Evolutionary conservation across 371 early-diverging fungal genomes (phyloP), one percentile per base, ranked within the genome.

Genomic region (Lichtheimia hyalospora): DNA sequence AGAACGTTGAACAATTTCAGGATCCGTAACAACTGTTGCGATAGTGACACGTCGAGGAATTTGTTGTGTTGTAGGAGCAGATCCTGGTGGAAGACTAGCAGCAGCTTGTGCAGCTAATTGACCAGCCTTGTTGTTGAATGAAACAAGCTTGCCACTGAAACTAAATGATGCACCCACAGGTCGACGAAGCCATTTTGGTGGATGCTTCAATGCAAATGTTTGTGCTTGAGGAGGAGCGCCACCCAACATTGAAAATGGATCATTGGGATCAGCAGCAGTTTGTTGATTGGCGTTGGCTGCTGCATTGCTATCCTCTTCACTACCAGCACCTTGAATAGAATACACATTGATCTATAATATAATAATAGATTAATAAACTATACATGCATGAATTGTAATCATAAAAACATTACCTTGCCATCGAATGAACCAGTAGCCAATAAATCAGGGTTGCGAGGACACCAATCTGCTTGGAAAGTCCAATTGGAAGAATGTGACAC

Each of bases 101-200:
- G 65, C 78, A 63, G 69, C 74, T 61, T 68, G 73, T 52, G 60
- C 70, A 48, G 78, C 73, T 34, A 68, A 68, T 50, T 73, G 69
- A n/a, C 73, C 75, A 20, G 76, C 74, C 56, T 75, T 75, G 61
- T 79, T 74, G 28, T 75, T 74, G 66, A 94, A 93, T 18, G 79
- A 73, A 15, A 91, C 91, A 18, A 98, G 79, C 66, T 91, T 89
- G 25, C 93, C 93, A 61, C 97, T 95, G 63, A 95, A 97, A 8
- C 92, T 92, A 80, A 93, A 99, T 0, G 89, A 79, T 3, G 90
- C 95, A 14, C 96, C 95, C 0, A 87, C 89, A 15, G 97, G 97
- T 5, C 96, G 84, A 40, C 93, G 87, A 20, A 96, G 85, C 99
- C 99, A 98, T 77, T 94, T 95, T 28, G 99, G 98, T 44, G 97